Percentiles rank a stretch among this genome's conserved stretches.
Evolutionary conservation across 306 rosid genomes (phyloP).

Genomic region (Castanopsis chinensis): DNA sequence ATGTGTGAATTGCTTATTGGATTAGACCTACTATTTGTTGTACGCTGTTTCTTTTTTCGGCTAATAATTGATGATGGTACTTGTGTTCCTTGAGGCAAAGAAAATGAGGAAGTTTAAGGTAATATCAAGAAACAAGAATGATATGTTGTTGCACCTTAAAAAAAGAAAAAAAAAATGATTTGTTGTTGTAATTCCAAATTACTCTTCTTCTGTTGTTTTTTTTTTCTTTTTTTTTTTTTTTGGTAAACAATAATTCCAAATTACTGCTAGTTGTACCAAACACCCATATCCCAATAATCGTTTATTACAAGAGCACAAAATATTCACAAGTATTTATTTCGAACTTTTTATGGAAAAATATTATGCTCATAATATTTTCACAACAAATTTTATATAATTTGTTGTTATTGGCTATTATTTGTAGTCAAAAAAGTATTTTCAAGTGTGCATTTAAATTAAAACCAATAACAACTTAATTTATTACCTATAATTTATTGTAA

Average conservation of each 20-base stretch:
- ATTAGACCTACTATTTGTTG: neutral
- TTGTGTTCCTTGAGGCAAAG: neutral
- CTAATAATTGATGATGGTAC: no score
- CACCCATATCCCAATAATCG: neutral
- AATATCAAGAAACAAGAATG: neutral
- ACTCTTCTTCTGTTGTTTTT: neutral
- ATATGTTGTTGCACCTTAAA: no score
- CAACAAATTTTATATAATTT: no score
- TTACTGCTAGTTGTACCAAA: neutral
- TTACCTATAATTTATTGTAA: no score
- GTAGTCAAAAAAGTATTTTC: neutral
- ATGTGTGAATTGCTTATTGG: neutral
- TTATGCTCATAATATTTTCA: rapidly evolving
- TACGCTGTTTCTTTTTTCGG: neutral
- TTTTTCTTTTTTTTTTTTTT: no score
- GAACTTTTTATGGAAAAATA: no score
- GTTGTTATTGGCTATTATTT: no score
- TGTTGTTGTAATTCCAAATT: neutral
- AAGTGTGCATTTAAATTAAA: neutral
- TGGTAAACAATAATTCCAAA: neutral
- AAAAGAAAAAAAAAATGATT: no score
- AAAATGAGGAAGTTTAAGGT: neutral
- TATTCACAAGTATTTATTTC: no score
- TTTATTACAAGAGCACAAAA: no score
- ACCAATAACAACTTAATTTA: no score